Conservation (phyloP, 1,284 basidiomycete species). For the Coniophora puteana region DNA sequence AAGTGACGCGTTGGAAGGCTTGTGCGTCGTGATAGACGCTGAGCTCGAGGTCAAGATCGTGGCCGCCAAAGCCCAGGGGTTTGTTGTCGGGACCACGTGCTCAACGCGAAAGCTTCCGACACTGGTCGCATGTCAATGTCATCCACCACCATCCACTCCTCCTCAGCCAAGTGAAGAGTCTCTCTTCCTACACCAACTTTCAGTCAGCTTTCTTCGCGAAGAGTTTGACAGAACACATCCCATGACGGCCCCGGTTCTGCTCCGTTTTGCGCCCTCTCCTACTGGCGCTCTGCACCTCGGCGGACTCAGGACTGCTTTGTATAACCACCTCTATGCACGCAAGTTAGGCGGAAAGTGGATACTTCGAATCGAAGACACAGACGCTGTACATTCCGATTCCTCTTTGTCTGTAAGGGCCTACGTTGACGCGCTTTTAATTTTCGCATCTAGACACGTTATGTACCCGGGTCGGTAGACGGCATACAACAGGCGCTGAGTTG, state of each 20-base stretch:
- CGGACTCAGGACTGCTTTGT: slow-evolving; percentile 92
- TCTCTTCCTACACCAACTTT: too few relatives aligned
- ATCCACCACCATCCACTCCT: too few relatives aligned
- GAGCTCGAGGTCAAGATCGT: too few relatives aligned
- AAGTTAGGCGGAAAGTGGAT: slow-evolving; percentile 87
- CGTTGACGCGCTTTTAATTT: slow-evolving; percentile 2
- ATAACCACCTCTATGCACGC: slow-evolving; percentile 86
- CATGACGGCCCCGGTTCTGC: slow-evolving; percentile 46
- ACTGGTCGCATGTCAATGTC: too few relatives aligned
- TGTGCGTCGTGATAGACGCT: too few relatives aligned
- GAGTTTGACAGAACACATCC: too few relatives aligned
- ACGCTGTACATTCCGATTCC: slow-evolving; percentile 52
- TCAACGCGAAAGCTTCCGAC: too few relatives aligned
- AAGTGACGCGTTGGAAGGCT: too few relatives aligned
- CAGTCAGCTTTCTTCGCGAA: too few relatives aligned
- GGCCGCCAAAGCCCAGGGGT: too few relatives aligned
- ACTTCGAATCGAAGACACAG: slow-evolving; percentile 93
- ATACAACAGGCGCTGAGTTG: slow-evolving; percentile 79
- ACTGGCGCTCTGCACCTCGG: slow-evolving; percentile 95
- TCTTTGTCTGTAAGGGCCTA: slow-evolving; percentile 2
- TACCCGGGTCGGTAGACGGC: slow-evolving; percentile 81
- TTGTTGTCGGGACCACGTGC: too few relatives aligned
- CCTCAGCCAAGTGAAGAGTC: too few relatives aligned
- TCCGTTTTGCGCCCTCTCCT: slow-evolving; percentile 96
- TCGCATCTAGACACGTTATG: slow-evolving; percentile 63